Evolutionary conservation across 495 filamentous ascomycete genomes (phyloP).

Genomic region (Aspergillus diversus): DNA sequence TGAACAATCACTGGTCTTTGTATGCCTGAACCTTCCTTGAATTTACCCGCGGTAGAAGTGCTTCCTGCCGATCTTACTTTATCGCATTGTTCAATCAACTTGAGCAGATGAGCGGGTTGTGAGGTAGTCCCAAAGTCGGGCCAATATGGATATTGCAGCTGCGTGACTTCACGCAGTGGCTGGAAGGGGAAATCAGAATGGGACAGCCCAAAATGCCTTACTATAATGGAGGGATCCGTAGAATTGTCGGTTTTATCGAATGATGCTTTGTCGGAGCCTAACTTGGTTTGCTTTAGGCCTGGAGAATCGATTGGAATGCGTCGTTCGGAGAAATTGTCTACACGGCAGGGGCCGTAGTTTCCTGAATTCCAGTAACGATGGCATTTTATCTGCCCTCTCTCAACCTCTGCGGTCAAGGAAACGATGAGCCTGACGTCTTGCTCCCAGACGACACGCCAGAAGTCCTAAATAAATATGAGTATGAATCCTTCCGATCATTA

Average conservation of each 20-base stretch:
- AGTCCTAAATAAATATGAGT: constrained; percentile 70
- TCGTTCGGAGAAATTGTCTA: constrained; percentile 79
- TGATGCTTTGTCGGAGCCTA: constrained; percentile 14
- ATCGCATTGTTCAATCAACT: constrained; percentile 84
- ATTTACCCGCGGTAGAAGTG: constrained; percentile 35
- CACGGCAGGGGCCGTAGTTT: constrained; percentile 77
- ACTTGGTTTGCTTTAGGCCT: constrained; percentile 17
- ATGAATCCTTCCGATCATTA: neutral
- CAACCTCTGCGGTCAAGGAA: constrained; percentile 93
- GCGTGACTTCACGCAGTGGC: constrained; percentile 89
- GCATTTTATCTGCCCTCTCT: constrained; percentile 93
- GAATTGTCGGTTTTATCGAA: constrained; percentile 29
- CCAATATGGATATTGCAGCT: constrained; percentile 93
- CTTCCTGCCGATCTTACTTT: constrained; percentile 44
- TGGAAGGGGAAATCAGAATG: constrained; percentile 79
- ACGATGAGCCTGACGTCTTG: constrained; percentile 93
- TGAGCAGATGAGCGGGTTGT: constrained; percentile 81
- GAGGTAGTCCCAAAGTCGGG: constrained; percentile 95
- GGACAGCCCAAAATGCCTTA: constrained; percentile 84
- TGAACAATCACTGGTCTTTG: constrained; percentile 84
- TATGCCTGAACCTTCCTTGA: constrained; percentile 59
- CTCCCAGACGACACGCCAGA: constrained; percentile 97
- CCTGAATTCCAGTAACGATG: constrained; percentile 89
- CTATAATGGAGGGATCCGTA: constrained; percentile 74
- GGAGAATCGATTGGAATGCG: constrained; percentile 70